Evolutionary conservation across 1,139 yeast genomes (phyloP), one percentile per base, ranked within the genome.

Genomic region (Blastobotrys niveus): DNA sequence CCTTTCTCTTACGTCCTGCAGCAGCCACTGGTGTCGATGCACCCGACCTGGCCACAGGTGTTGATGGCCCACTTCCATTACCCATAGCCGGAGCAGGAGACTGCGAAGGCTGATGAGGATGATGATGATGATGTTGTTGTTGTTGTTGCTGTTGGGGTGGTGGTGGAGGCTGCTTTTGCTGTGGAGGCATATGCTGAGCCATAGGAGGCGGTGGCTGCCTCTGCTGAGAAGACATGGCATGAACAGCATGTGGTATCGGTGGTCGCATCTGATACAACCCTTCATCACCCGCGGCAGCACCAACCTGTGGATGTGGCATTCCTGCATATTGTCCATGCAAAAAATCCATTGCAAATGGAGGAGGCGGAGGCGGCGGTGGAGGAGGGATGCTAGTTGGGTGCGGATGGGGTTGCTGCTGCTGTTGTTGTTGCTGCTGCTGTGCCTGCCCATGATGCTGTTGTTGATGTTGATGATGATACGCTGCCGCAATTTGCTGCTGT

Each of bases 391-490:
- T 4, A 19, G 22, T 6, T 17, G 21, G 36, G 9, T 33, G 5
- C 3, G 36, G 27, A 24, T 24, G 27, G 3, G 6, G 36, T 9
- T 30, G 46, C 18, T 40, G 46, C 34, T 44, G 47, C 7, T 36
- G 43, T n/a, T 52, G 54, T 17, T 45, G 56, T 36, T 39, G 50
- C 20, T 45, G 50, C 20, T 46, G 53, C 31, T 46, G 56, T 2
- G 38, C 40, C 25, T 48, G 49, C 9, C 30, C 40, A 10, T 47
- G 51, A 17, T 9, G 40, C 12, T 21, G 33, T 15, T 5, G 35
- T 18, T 10, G 10, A 8, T 31, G 19, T 31, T 31, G 34, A 14
- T 8, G n/a, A 20, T 17, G 10, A 20, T 34, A 17, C 29, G 38
- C 10, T 20, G 34, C 12, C 15, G 27, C 27, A 24, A 24, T 12